phyloP scores from a whole-genome alignment of 2,329 filamentous ascomycete species.

The Ophiocordyceps camponoti-floridani region DNA sequence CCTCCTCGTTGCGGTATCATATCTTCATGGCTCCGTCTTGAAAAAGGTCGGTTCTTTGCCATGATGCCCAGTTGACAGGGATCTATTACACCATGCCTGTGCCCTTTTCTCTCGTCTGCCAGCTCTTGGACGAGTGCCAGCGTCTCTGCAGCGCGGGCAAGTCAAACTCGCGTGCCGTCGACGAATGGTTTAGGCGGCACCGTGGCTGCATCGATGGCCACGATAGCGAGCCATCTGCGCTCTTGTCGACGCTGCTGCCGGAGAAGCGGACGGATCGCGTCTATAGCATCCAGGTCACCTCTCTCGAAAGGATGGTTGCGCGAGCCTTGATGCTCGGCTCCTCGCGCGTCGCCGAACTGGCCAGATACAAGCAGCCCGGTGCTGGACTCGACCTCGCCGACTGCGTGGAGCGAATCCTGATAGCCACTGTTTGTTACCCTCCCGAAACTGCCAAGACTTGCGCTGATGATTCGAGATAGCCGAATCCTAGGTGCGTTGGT shows the following conservation, averaged over 20 bases:
- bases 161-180: slow-evolving; percentile 21
- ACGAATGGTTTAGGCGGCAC: slow-evolving; percentile 53
- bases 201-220: slow-evolving; percentile 36
- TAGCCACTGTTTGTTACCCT: slow-evolving; percentile 30
- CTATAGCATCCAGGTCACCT: slow-evolving; percentile 46
- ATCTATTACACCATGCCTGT: slow-evolving; percentile 33
- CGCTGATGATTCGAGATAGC: slow-evolving; percentile 14
- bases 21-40: too few species aligned
- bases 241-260: slow-evolving; percentile 62
- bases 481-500: slow-evolving; percentile 17
- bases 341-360: slow-evolving; percentile 41
- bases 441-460: neutral
- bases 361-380: slow-evolving; percentile 40
- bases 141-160: slow-evolving; percentile 16
- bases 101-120: slow-evolving; percentile 52
- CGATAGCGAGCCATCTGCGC: slow-evolving; percentile 38
- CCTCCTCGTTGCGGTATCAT: too few species aligned
- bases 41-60: too few species aligned
- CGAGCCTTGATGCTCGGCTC: slow-evolving; percentile 47
- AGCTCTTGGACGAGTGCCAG: slow-evolving; percentile 53
- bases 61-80: too few species aligned
- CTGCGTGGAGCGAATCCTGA: slow-evolving; percentile 49
- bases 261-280: slow-evolving; percentile 62
- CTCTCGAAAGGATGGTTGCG: slow-evolving; percentile 48
- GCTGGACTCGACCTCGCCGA: slow-evolving; percentile 48